Conservation (phyloP, 163 green algal species). For the Volvox carteri region DNA sequence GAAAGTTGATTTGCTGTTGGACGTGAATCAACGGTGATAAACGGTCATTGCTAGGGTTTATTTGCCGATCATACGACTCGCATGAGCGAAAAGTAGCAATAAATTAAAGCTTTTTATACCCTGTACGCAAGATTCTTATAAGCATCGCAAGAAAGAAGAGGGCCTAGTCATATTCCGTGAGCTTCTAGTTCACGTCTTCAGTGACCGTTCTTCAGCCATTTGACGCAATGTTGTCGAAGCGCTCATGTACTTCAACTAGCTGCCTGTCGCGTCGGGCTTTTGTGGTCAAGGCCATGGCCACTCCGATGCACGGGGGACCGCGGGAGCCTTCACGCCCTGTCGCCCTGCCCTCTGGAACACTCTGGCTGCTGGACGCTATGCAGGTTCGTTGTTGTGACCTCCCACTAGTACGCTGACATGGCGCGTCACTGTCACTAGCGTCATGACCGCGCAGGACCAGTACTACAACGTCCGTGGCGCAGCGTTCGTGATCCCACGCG, state of each 20-base stretch:
- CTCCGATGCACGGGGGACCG: not conserved
- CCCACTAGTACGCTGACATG: not conserved
- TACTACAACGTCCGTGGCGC: constrained; percentile 50
- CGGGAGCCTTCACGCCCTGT: constrained; percentile 13
- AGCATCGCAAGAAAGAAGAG: not conserved
- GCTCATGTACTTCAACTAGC: not conserved
- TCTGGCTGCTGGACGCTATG: constrained; percentile 48
- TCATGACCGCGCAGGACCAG: not conserved
- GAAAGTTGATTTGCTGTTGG: not conserved
- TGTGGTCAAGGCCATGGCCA: not conserved
- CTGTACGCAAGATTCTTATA: too few relatives aligned
- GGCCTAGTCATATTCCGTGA: not conserved
- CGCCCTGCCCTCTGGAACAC: constrained; percentile 38
- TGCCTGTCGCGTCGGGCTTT: not conserved
- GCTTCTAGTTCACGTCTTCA: not conserved
- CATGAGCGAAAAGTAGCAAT: too few relatives aligned
- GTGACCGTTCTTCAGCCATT: not conserved
- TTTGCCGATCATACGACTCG: too few relatives aligned
- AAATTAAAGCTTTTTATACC: too few relatives aligned
- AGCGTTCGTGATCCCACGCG: constrained; percentile 38
- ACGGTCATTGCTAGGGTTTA: not conserved
- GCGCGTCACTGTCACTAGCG: not conserved
- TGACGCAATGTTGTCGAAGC: not conserved
- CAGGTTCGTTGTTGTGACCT: constrained; percentile 12
- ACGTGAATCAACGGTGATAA: not conserved